These are phyloP conservation scores for Spergularia bocconei DNA, from an alignment of 148 eudicot species.

Conservation along the genomic window DNA sequence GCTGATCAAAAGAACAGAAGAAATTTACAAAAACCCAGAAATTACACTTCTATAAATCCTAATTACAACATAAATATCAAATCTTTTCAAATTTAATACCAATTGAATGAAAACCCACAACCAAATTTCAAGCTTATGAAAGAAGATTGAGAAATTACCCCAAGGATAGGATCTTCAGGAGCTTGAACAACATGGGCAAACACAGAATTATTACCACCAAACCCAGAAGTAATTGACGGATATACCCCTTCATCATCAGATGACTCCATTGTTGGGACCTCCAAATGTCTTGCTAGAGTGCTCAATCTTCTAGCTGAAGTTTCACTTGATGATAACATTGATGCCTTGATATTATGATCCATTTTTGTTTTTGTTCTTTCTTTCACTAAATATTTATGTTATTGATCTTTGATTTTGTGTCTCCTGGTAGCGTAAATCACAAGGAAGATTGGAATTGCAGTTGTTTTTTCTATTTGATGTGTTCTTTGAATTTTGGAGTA, in stretches of 20 bases:
- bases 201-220: conserved; percentile 42
- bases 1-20: not conserved
- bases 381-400: no score
- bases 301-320: conserved; percentile 48
- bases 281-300: conserved; percentile 54
- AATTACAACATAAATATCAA: not conserved
- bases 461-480: not conserved
- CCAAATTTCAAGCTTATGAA: not conserved
- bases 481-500: not conserved
- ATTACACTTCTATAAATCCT: not conserved
- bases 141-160: conserved; percentile 42
- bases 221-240: conserved; percentile 49
- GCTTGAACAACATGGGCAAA: conserved; percentile 69
- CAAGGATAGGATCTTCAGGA: conserved; percentile 98
- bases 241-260: conserved; percentile 32
- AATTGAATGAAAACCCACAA: not conserved
- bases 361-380: not conserved
- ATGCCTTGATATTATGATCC: not conserved
- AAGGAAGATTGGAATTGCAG: not conserved
- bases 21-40: conserved; percentile 1
- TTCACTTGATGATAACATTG: not conserved
- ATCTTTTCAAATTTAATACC: not conserved
- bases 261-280: conserved; percentile 21
- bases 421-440: not conserved
- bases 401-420: not conserved